Evolutionary conservation across 441 rosid species (phyloP).

Genomic region (California macrophylla): DNA sequence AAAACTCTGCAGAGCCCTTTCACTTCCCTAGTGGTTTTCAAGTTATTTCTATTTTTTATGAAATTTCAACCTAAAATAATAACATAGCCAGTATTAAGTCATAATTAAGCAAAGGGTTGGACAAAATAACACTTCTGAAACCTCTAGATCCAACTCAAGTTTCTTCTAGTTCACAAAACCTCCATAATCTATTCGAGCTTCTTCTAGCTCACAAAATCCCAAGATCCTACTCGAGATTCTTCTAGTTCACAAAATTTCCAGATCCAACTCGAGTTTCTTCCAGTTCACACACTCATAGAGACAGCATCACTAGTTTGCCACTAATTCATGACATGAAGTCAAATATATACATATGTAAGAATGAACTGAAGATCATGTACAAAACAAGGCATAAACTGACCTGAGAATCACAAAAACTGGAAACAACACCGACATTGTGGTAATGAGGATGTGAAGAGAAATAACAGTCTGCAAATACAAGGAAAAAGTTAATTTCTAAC

Average conservation of each 20-base stretch:
- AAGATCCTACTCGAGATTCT: background rate
- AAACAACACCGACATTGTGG: slow-evolving; percentile 56
- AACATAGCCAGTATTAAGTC: background rate
- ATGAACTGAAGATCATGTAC: background rate
- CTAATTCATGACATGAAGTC: background rate
- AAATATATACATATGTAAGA: background rate
- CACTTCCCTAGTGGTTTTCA: background rate
- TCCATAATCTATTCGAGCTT: no score
- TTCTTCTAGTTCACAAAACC: background rate
- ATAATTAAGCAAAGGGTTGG: background rate
- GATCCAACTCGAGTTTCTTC: background rate
- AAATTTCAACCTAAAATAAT: background rate
- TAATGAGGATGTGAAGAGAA: slow-evolving; percentile 56
- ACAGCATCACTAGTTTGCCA: background rate
- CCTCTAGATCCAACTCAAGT: background rate
- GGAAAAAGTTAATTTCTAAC: slow-evolving; percentile 16
- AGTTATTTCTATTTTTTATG: background rate
- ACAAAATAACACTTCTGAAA: background rate
- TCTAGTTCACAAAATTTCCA: background rate
- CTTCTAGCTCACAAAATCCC: background rate
- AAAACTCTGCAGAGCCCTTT: background rate
- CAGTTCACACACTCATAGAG: background rate
- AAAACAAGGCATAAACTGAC: slow-evolving; percentile 24
- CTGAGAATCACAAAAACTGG: slow-evolving; percentile 80
- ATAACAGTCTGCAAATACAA: slow-evolving; percentile 45